Conservation (phyloP, 2,329 filamentous ascomycete genomes). For the Neofusicoccum cordaticola region DNA sequence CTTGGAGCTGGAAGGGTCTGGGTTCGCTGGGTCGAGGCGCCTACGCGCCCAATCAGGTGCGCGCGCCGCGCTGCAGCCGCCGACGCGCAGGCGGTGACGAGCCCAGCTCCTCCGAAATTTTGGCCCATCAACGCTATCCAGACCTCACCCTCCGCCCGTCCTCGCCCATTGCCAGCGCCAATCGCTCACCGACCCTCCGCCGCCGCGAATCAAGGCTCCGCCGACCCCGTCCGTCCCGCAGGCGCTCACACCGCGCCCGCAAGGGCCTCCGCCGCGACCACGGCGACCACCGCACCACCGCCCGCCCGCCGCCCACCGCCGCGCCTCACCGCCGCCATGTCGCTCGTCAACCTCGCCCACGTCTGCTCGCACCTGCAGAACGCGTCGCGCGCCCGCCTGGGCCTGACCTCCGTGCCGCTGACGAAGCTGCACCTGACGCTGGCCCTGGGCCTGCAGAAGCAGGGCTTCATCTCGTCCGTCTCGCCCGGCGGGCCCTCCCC, state of each 20-base stretch:
- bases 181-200: neutral
- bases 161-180: constrained; percentile 5
- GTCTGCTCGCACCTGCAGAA: constrained; percentile 92
- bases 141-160: neutral
- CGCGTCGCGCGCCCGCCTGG: constrained; percentile 77
- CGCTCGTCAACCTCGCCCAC: constrained; percentile 70
- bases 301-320: neutral
- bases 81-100: constrained; percentile 18
- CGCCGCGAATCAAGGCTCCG: constrained; percentile 25
- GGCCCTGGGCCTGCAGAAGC: constrained; percentile 73
- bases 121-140: constrained; percentile 2
- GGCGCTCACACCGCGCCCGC: constrained; percentile 13
- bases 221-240: too few relatives aligned
- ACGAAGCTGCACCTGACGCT: constrained; percentile 77
- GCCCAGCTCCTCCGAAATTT: constrained; percentile 30
- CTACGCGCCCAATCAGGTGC: constrained; percentile 15
- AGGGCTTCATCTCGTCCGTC: constrained; percentile 78
- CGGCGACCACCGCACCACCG: neutral
- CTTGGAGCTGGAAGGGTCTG: constrained; percentile 6
- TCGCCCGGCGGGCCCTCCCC: constrained; percentile 67
- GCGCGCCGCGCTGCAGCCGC: neutral
- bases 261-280: neutral
- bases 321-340: constrained; percentile 51
- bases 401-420: constrained; percentile 77
- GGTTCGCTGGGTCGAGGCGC: neutral